Conservation (phyloP, 805 yeast species). For the Tetrapisispora arboricola region DNA sequence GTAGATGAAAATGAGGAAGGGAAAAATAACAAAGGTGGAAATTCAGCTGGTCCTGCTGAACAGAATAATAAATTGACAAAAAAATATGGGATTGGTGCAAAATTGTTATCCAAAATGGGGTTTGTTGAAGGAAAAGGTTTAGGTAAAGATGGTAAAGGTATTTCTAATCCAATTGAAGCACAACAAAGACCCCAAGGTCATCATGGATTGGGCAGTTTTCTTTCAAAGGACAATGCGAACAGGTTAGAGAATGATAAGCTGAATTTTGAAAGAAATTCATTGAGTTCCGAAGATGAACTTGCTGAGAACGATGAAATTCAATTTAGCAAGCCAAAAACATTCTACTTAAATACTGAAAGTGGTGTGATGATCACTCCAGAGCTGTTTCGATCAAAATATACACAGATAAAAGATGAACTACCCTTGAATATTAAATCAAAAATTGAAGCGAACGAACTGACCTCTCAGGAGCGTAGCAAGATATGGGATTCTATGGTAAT, state of each 20-base stretch:
- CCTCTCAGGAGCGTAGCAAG: neutral
- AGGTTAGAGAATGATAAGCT: neutral
- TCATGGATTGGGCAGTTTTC: slow-evolving; percentile 59
- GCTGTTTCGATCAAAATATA: neutral
- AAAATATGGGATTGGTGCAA: slow-evolving; percentile 79
- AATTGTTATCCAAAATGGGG: slow-evolving; percentile 74
- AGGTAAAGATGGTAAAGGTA: slow-evolving; percentile 68
- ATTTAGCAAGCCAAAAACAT: slow-evolving; percentile 6
- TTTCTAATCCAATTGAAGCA: slow-evolving; percentile 69
- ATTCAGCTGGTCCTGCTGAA: slow-evolving; percentile 7
- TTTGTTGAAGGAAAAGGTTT: slow-evolving; percentile 74
- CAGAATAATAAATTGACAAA: slow-evolving; percentile 10
- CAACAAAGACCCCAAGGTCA: slow-evolving; percentile 49
- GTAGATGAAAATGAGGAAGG: slow-evolving; percentile 8
- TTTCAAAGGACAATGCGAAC: neutral
- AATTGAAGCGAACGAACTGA: neutral
- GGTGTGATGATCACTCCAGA: neutral
- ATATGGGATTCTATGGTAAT: neutral
- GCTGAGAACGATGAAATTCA: slow-evolving; percentile 2
- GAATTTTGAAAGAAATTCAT: neutral
- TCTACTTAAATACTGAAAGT: neutral
- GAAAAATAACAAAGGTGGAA: slow-evolving; percentile 8
- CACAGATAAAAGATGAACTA: neutral
- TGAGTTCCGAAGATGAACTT: slow-evolving; percentile 15
- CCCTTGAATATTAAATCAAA: neutral